phyloP scores from a whole-genome alignment of 202 grass and related monocot genomes.

The Schoenoplectus tabernaemontani region DNA sequence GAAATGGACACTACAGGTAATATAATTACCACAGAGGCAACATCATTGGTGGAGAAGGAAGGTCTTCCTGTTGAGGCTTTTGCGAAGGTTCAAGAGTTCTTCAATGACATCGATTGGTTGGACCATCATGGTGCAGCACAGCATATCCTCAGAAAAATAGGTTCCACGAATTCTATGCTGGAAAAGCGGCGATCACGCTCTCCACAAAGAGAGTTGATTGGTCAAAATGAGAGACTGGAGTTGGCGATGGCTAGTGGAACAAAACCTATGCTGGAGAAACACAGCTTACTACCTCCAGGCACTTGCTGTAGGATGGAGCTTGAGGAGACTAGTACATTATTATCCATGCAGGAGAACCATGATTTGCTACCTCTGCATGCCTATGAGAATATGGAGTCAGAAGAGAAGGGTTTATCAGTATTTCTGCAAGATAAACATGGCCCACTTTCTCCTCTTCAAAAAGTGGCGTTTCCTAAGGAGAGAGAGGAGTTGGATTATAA shows the following conservation, averaged over 20 bases:
- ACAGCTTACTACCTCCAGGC: conserved; percentile 3
- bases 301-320: conserved; percentile 23
- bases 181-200: conserved; percentile 43
- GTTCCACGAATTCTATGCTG: conserved; percentile 54
- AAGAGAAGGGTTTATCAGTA: background rate
- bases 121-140: conserved; percentile 52
- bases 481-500: conserved; percentile 18
- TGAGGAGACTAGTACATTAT: background rate
- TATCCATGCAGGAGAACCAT: background rate
- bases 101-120: conserved; percentile 86
- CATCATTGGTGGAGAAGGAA: conserved; percentile 65
- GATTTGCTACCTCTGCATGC: background rate
- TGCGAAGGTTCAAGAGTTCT: conserved; percentile 92
- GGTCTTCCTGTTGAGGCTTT: conserved; percentile 92
- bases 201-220: conserved; percentile 27
- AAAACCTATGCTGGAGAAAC: conserved; percentile 16
- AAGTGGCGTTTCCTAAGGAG: conserved; percentile 16
- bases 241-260: background rate
- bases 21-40: conserved; percentile 40
- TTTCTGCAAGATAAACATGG: background rate
- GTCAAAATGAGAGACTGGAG: background rate
- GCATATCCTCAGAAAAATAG: conserved; percentile 60
- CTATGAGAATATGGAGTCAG: background rate
- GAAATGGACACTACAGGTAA: conserved; percentile 77
- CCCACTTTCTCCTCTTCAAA: conserved; percentile 5